Evolutionary conservation across 192 early-diverging fungal species (phyloP), one percentile per base, ranked within the genome.

Genomic region (Gryganskiella cystojenkinii): DNA sequence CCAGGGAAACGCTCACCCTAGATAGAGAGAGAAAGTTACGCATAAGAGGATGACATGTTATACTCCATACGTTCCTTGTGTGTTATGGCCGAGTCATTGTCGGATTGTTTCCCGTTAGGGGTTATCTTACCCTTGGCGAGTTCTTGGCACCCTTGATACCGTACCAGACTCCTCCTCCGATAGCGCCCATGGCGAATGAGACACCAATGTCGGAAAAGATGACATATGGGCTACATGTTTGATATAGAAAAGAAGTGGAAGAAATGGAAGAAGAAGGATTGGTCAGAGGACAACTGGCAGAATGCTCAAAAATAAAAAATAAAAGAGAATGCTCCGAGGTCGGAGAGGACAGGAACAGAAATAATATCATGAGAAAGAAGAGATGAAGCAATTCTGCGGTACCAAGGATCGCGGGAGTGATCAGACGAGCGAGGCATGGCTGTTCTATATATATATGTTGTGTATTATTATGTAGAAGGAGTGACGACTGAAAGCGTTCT

Each of bases 131-230:
- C 61, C 91, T 93, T 44, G 98, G 98, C 34, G 96, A 96, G 86
- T 99, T 97, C 79, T 96, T 94, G 81, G 95, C 97, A 24, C 98
- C 98, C 75, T 99, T 98, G 85, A 98, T 95, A 65, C 92, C 94
- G 85, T 99, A 94, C 95, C 94, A 98, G 56, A 96, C 89, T 74
- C 95, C 92, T 55, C 96, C 96, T 70, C 96, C 96, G 47, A 99
- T 90, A 24, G 94, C 93, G 51, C 98, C 98, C 95, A 99, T 96
- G 64, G 91, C 92, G 80, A 99, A 99, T 20, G 94, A 92, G 62
- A 87, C 93, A 46, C 93, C 93, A 43, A 88, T 83, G 70, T 95
- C 93, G 81, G 92, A 93, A 61, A 94, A 88, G 71, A 95, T 93
- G 31, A 93, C 92, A 88, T 91, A 95, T 65, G 93, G 93, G 67